phyloP scores from a whole-genome alignment of 1,284 basidiomycete genomes.

The Ustilago loliicola region DNA sequence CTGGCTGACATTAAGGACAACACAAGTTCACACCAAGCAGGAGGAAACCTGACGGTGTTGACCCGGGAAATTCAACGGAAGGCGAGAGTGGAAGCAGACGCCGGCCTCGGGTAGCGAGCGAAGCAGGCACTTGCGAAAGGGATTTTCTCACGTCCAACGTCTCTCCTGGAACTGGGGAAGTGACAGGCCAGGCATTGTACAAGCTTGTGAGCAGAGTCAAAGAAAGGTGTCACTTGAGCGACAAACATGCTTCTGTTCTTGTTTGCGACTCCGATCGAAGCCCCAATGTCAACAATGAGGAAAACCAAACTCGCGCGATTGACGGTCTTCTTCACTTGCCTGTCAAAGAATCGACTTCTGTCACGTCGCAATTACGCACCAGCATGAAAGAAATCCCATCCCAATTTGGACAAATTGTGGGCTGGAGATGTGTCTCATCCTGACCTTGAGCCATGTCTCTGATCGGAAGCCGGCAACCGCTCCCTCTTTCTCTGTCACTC shows the following conservation, averaged over 20 bases:
- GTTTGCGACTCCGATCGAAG: neutral
- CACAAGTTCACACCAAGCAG: too few species aligned
- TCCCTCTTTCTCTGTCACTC: neutral
- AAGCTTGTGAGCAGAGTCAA: too few species aligned
- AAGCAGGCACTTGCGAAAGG: neutral
- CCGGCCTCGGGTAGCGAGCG: constrained; percentile 1
- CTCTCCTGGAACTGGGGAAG: too few species aligned
- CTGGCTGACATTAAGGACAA: neutral
- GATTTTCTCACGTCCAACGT: neutral
- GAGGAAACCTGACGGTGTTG: too few species aligned
- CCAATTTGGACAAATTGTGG: too few species aligned
- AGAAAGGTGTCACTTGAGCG: too few species aligned
- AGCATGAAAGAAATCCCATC: neutral
- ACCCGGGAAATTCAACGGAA: neutral
- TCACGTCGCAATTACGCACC: neutral
- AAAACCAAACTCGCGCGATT: neutral
- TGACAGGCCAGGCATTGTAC: too few species aligned
- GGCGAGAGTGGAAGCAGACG: neutral
- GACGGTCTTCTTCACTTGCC: neutral
- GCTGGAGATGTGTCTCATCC: too few species aligned
- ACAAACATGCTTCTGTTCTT: neutral
- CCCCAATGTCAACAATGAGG: neutral
- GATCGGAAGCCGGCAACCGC: neutral
- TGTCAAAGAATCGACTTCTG: neutral
- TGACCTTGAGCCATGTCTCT: neutral